A percentile compares a stretch with the other conserved stretches of the same genome.
These are phyloP conservation scores for Clarireedia hainanense DNA, from an alignment of 2,329 filamentous ascomycete species.

Conservation along the genomic window DNA sequence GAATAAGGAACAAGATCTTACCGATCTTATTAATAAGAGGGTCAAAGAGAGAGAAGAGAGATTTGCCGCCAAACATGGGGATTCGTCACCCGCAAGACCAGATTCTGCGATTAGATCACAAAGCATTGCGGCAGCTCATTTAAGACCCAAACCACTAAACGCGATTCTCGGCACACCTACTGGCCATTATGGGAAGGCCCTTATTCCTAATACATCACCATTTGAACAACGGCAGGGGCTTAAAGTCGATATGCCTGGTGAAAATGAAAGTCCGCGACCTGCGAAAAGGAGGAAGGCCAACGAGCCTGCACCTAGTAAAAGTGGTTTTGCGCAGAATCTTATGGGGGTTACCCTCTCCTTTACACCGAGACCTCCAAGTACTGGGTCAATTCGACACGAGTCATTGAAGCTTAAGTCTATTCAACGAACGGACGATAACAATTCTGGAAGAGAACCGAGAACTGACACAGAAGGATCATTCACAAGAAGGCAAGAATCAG, in stretches of 20 bases:
- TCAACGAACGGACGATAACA: conserved; percentile 13
- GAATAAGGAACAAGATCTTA: conserved; percentile 67
- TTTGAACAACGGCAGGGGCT: conserved; percentile 49
- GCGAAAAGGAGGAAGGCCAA: conserved; percentile 37
- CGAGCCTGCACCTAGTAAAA: conserved; percentile 35
- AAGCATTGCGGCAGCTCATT: conserved; percentile 33
- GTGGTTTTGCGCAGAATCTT: conserved; percentile 42
- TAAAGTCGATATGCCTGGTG: conserved; percentile 11
- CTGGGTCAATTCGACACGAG: conserved; percentile 22
- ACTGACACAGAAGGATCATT: not conserved
- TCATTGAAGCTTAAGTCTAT: conserved; percentile 13
- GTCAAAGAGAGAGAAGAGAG: conserved; percentile 46
- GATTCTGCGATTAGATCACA: conserved; percentile 14
- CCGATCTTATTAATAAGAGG: conserved; percentile 64
- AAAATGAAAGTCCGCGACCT: conserved; percentile 27
- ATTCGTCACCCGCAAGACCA: conserved; percentile 26
- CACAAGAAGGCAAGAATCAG: not conserved
- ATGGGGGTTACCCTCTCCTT: conserved; percentile 41
- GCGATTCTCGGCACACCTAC: conserved; percentile 53
- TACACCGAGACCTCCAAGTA: conserved; percentile 19
- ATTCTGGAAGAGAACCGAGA: not conserved
- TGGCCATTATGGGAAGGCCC: conserved; percentile 54
- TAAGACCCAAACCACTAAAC: conserved; percentile 51
- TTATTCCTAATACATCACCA: conserved; percentile 51
- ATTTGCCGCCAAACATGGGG: conserved; percentile 30